Percentiles rank a stretch among this genome's conserved stretches.
Evolutionary conservation across 2,329 filamentous ascomycete species (phyloP).

Genomic region (Trichoderma harzianum): DNA sequence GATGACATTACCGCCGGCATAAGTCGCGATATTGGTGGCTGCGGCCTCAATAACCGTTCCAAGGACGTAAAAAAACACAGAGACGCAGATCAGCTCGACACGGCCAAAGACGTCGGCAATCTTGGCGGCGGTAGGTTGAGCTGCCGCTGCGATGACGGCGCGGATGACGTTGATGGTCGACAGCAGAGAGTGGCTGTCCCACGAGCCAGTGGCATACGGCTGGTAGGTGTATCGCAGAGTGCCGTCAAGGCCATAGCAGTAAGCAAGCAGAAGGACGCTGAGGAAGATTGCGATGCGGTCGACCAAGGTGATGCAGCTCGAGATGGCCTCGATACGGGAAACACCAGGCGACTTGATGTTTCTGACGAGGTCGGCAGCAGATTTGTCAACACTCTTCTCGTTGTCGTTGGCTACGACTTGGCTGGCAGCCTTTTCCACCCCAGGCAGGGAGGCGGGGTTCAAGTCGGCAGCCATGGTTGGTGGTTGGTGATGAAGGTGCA

Average conservation of each 20-base stretch:
- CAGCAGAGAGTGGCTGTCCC: conserved; percentile 51
- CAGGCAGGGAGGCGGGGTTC: neutral
- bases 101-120: conserved; percentile 63
- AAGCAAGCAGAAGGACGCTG: conserved; percentile 60
- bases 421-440: conserved; percentile 10
- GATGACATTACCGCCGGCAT: conserved; percentile 55
- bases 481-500: neutral
- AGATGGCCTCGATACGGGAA: conserved; percentile 55
- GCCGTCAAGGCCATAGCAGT: conserved; percentile 60
- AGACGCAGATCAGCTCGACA: conserved; percentile 53
- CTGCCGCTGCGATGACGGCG: conserved; percentile 57
- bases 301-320: conserved; percentile 46
- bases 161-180: conserved; percentile 57
- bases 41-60: conserved; percentile 56
- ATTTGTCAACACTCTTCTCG: neutral
- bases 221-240: conserved; percentile 55
- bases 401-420: neutral
- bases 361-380: conserved; percentile 1
- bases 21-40: conserved; percentile 46
- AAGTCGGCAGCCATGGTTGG: neutral
- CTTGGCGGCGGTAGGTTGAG: conserved; percentile 55
- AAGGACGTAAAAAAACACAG: conserved; percentile 58
- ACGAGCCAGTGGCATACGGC: conserved; percentile 51
- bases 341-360: conserved; percentile 50
- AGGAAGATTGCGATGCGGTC: conserved; percentile 58